Percentiles rank a stretch among this genome's conserved stretches.
These are phyloP conservation scores for Saprolegnia diclina DNA, from an alignment of 352 stramenopile genomes.

Conservation along the genomic window DNA sequence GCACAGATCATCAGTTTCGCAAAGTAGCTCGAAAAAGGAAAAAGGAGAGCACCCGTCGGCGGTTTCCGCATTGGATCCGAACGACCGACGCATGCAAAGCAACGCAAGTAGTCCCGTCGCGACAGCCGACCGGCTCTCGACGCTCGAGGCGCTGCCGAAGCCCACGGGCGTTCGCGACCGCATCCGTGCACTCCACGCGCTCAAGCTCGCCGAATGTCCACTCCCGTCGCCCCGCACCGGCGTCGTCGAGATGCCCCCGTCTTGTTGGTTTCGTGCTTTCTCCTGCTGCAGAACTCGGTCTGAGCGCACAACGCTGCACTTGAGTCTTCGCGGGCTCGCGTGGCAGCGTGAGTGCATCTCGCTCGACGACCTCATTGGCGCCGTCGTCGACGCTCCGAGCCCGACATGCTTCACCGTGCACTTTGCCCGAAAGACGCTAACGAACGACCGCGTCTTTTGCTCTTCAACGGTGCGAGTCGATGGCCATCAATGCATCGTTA, in stretches of 20 bases:
- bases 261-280: not conserved
- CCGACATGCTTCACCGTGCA: not conserved
- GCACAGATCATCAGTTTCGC: too few relatives aligned
- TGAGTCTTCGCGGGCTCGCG: constrained; percentile 4
- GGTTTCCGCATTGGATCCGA: too few relatives aligned
- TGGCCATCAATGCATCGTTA: not conserved
- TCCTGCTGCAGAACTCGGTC: not conserved
- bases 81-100: too few relatives aligned
- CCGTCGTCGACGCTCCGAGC: not conserved
- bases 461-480: not conserved
- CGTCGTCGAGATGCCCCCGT: not conserved
- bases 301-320: not conserved
- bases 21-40: too few relatives aligned
- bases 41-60: too few relatives aligned
- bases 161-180: not conserved
- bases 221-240: not conserved
- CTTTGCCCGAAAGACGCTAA: not conserved
- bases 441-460: not conserved
- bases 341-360: constrained; percentile 6
- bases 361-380: not conserved
- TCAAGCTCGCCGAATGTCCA: constrained; percentile 9
- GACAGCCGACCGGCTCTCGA: too few relatives aligned
- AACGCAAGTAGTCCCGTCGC: too few relatives aligned
- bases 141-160: too few relatives aligned
- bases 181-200: constrained; percentile 14